These are phyloP conservation scores for Cyclotella choctawhatcheeana DNA, from an alignment of 108 stramenopile genomes.

Conservation along the genomic window DNA sequence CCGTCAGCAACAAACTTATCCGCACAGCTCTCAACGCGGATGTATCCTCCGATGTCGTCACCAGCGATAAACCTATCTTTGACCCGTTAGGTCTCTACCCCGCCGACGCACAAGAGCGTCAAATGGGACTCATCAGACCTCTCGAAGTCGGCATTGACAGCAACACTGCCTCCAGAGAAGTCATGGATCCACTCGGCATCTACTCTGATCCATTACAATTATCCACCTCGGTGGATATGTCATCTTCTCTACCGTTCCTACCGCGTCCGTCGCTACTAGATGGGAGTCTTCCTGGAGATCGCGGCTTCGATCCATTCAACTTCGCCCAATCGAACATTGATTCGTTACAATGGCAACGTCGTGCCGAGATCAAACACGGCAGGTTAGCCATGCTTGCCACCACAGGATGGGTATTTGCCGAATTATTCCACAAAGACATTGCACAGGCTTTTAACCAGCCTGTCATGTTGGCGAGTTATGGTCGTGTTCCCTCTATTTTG, in stretches of 20 bases:
- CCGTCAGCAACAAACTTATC: too few relatives aligned
- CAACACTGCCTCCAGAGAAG: slow-evolving; percentile 12
- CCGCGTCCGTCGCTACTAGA: slow-evolving; percentile 56
- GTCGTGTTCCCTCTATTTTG: slow-evolving; percentile 69
- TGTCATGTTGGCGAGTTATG: slow-evolving; percentile 42
- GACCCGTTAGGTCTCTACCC: too few relatives aligned
- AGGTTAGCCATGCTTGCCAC: slow-evolving; percentile 73
- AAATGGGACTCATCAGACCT: too few relatives aligned
- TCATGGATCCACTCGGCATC: slow-evolving; percentile 27
- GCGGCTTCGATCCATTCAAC: slow-evolving; percentile 62
- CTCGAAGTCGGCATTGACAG: too few relatives aligned
- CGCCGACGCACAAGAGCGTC: too few relatives aligned
- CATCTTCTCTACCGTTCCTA: slow-evolving; percentile 34
- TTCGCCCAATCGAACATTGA: slow-evolving; percentile 21
- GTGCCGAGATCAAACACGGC: slow-evolving; percentile 60
- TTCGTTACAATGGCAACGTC: slow-evolving; percentile 34
- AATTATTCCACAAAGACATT: slow-evolving; percentile 61
- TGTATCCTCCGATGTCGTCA: too few relatives aligned
- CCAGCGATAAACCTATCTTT: too few relatives aligned
- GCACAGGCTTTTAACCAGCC: slow-evolving; percentile 33
- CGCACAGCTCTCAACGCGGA: too few relatives aligned
- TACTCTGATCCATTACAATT: slow-evolving; percentile 28
- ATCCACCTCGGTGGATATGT: slow-evolving; percentile 26
- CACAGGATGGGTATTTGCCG: slow-evolving; percentile 76
- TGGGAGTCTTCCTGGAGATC: slow-evolving; percentile 58